phyloP scores from a whole-genome alignment of 371 early-diverging fungal genomes.

The Rhizopus sp. region DNA sequence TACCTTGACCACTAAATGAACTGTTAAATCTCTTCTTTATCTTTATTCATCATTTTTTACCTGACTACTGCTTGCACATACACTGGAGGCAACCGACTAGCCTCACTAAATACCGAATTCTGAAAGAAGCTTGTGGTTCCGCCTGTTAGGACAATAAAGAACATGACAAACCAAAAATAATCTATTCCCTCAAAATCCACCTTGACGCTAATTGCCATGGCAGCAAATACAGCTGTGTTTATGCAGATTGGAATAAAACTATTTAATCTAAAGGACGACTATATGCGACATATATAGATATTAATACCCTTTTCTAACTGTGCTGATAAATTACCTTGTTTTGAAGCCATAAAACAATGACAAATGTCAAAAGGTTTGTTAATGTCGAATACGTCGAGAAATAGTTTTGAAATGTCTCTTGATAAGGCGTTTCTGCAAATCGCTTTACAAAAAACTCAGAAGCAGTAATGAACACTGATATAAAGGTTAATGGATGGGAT shows the following conservation, averaged over 20 bases:
- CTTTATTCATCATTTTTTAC: slow-evolving; percentile 29
- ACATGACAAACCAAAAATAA: slow-evolving; percentile 66
- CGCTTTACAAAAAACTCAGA: slow-evolving; percentile 69
- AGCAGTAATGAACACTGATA: slow-evolving; percentile 74
- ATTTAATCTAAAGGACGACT: slow-evolving; percentile 26
- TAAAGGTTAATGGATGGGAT: no score
- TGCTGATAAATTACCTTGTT: slow-evolving; percentile 45
- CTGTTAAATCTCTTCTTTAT: not conserved
- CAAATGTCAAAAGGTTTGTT: slow-evolving; percentile 59
- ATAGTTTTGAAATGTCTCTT: slow-evolving; percentile 74
- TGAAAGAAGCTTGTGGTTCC: slow-evolving; percentile 67
- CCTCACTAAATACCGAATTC: slow-evolving; percentile 75
- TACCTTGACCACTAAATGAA: slow-evolving; percentile 55
- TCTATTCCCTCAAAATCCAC: slow-evolving; percentile 25
- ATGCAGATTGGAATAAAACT: slow-evolving; percentile 30
- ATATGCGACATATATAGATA: slow-evolving; percentile 2
- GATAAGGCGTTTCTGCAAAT: slow-evolving; percentile 62
- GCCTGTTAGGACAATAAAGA: slow-evolving; percentile 62
- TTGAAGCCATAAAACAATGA: slow-evolving; percentile 62
- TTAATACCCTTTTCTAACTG: not conserved
- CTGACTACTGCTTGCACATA: slow-evolving; percentile 78
- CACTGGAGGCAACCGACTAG: slow-evolving; percentile 67
- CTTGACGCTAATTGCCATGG: slow-evolving; percentile 36
- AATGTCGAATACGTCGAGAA: slow-evolving; percentile 70
- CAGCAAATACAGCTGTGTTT: slow-evolving; percentile 40